Evolutionary conservation across 2,329 filamentous ascomycete species (phyloP).

Genomic region (Fusarium transvaalense): DNA sequence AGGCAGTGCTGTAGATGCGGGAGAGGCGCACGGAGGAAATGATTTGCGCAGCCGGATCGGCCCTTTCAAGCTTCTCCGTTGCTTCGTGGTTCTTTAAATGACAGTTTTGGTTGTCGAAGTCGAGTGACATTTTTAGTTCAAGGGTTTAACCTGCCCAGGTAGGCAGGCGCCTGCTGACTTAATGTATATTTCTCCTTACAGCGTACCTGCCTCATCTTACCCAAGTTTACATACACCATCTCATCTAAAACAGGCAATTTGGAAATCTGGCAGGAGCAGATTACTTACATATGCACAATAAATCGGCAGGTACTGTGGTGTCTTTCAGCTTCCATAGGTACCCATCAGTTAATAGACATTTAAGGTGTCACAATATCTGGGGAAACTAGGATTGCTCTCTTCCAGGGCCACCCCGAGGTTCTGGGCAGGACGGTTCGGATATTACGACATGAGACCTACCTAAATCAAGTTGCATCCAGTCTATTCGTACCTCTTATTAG

Average conservation of each 20-base stretch:
- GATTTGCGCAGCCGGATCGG: slow-evolving; percentile 31
- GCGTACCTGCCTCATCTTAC: background rate
- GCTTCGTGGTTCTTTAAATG: background rate
- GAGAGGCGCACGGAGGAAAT: slow-evolving; percentile 18
- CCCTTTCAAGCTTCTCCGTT: slow-evolving; percentile 9
- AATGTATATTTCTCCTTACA: background rate
- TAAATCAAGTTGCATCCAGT: slow-evolving; percentile 16
- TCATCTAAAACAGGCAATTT: slow-evolving; percentile 8
- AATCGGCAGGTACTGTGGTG: background rate
- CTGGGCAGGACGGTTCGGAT: background rate
- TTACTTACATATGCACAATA: background rate
- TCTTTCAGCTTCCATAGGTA: slow-evolving; percentile 2
- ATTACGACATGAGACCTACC: slow-evolving; percentile 1
- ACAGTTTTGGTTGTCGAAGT: slow-evolving; percentile 1
- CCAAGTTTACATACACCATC: background rate
- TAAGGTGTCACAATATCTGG: slow-evolving; percentile 24
- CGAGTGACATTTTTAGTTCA: slow-evolving; percentile 5
- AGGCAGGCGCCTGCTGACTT: slow-evolving; percentile 1
- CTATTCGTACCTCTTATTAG: background rate
- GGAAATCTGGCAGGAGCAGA: slow-evolving; percentile 23
- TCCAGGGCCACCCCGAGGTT: slow-evolving; percentile 2
- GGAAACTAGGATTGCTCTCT: slow-evolving; percentile 27
- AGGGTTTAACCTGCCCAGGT: background rate
- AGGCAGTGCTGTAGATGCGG: slow-evolving; percentile 6
- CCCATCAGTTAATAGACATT: background rate